Evolutionary conservation across 768 basidiomycete species (phyloP).

Genomic region (Amanita rubescens): DNA sequence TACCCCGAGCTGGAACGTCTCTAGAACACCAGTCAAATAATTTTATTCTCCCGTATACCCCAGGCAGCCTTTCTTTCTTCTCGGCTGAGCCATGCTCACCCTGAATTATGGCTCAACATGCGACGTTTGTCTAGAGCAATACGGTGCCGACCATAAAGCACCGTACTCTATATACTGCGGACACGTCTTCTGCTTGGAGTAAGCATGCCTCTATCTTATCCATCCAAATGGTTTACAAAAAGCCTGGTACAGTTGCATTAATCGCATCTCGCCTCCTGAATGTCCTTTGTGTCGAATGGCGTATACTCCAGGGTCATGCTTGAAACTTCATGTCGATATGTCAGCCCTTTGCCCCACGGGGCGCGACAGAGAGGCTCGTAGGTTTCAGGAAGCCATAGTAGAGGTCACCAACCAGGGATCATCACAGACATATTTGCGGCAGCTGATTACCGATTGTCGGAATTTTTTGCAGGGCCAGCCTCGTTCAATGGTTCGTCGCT

Average conservation of each 20-base stretch:
- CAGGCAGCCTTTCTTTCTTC: conserved; percentile 22
- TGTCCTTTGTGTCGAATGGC: conserved; percentile 61
- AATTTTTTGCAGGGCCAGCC: conserved; percentile 40
- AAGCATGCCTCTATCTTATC: conserved; percentile 13
- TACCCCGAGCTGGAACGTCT: conserved; percentile 14
- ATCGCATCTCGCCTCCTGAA: conserved; percentile 35
- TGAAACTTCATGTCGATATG: conserved; percentile 56
- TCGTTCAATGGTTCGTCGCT: conserved; percentile 34
- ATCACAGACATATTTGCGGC: conserved; percentile 39
- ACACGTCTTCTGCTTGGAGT: conserved; percentile 58
- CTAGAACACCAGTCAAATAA: conserved; percentile 15
- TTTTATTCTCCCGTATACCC: conserved; percentile 16
- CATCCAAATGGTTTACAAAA: not conserved
- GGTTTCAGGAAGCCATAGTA: conserved; percentile 47
- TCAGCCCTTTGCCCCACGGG: conserved; percentile 20
- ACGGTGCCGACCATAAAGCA: conserved; percentile 41
- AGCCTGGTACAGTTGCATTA: conserved; percentile 42
- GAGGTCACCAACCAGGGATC: conserved; percentile 50
- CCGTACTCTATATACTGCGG: conserved; percentile 67
- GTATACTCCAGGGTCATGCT: conserved; percentile 38
- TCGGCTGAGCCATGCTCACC: conserved; percentile 48
- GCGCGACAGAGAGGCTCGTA: conserved; percentile 37
- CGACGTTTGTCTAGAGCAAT: conserved; percentile 70
- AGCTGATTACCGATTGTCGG: conserved; percentile 44
- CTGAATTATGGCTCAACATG: conserved; percentile 58